A percentile compares a stretch with the other conserved stretches of the same genome.
Conservation (phyloP, 192 early-diverging fungal genomes). For the Linnemannia schmuckeri region DNA sequence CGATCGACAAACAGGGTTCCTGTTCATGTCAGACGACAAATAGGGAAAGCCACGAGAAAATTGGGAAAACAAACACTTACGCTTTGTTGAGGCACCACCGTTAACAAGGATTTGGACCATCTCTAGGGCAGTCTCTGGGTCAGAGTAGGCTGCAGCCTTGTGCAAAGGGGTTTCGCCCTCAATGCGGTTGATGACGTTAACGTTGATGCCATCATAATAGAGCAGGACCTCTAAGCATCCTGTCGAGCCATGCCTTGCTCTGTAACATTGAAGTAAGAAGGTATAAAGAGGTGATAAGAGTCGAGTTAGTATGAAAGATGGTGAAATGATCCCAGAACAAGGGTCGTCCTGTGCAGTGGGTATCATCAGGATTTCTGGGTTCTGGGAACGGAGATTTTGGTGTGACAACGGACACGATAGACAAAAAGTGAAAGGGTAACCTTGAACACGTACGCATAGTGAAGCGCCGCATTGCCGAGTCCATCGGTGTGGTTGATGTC, state of each 20-base stretch:
- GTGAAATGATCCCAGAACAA: neutral
- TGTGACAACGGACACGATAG: neutral
- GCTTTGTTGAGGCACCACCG: slow-evolving; percentile 66
- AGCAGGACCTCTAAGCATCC: slow-evolving; percentile 72
- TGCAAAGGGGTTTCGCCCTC: slow-evolving; percentile 77
- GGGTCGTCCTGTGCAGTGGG: neutral
- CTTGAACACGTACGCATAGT: slow-evolving; percentile 67
- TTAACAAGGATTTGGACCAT: slow-evolving; percentile 71
- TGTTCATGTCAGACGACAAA: neutral
- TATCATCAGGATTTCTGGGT: neutral
- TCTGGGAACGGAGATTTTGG: neutral
- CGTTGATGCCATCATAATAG: slow-evolving; percentile 62
- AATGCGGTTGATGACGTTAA: slow-evolving; percentile 68
- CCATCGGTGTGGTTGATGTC: slow-evolving; percentile 74
- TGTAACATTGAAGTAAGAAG: slow-evolving; percentile 10
- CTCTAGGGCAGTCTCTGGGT: slow-evolving; percentile 66
- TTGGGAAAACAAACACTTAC: neutral
- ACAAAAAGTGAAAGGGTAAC: neutral
- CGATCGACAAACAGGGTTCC: neutral
- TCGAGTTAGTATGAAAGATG: neutral
- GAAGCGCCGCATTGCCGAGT: slow-evolving; percentile 75
- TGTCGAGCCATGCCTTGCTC: slow-evolving; percentile 68
- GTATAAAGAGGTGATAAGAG: neutral
- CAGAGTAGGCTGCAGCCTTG: slow-evolving; percentile 71
- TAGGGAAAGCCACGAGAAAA: neutral